phyloP scores from a whole-genome alignment of 2,329 filamentous ascomycete genomes.

The Penicillium hesseltinei region DNA sequence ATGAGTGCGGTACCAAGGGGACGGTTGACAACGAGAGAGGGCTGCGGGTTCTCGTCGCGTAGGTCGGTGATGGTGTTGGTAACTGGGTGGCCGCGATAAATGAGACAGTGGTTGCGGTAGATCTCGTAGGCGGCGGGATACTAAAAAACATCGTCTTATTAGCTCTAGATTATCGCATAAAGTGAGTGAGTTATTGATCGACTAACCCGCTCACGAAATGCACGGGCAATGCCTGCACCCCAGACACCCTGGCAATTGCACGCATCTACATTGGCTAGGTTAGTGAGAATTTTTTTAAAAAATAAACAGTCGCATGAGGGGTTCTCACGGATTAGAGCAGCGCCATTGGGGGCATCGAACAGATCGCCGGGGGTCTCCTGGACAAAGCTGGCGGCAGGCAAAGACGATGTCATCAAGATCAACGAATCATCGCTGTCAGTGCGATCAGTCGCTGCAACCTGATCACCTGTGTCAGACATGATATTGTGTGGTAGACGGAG shows the following conservation, averaged over 20 bases:
- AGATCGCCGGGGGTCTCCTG: constrained; percentile 48
- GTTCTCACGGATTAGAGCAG: constrained; percentile 51
- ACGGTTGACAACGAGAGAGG: constrained; percentile 15
- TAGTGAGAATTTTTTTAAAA: background rate
- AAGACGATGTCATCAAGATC: background rate
- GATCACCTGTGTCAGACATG: background rate
- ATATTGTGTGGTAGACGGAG: background rate
- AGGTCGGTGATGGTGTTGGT: constrained; percentile 9
- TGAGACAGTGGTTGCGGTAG: constrained; percentile 51
- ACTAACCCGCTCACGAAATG: constrained; percentile 41
- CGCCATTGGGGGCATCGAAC: constrained; percentile 51
- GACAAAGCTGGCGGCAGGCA: constrained; percentile 11
- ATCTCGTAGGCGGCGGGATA: constrained; percentile 53
- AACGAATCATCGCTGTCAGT: background rate
- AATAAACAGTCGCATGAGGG: background rate
- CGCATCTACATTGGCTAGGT: constrained; percentile 44
- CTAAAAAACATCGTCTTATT: constrained; percentile 19
- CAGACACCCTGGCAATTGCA: constrained; percentile 59
- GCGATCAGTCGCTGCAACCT: background rate
- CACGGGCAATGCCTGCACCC: constrained; percentile 58
- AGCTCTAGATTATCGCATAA: background rate
- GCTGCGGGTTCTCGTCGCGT: background rate
- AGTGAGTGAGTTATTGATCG: constrained; percentile 25
- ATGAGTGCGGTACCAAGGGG: constrained; percentile 52
- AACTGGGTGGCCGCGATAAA: constrained; percentile 2